Evolutionary conservation across 2,329 filamentous ascomycete genomes (phyloP).

Genomic region (Cytospora piceicola): DNA sequence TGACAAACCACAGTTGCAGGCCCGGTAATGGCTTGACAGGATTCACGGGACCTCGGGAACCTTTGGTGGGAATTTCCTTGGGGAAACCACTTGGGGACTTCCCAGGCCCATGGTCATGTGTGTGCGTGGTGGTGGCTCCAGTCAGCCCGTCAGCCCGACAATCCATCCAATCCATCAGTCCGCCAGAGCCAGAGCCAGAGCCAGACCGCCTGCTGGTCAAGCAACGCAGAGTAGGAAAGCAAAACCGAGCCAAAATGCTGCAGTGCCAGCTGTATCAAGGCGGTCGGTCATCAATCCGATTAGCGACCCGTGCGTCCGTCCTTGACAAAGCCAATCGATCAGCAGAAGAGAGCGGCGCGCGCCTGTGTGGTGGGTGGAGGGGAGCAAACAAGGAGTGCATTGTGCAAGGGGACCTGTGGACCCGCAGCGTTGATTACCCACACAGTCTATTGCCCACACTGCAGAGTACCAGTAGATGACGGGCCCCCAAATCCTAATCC

Average conservation of each 20-base stretch:
- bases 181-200: not conserved
- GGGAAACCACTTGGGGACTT: not conserved
- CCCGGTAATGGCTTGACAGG: not conserved
- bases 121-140: not conserved
- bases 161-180: not conserved
- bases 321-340: conserved; percentile 5
- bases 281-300: conserved; percentile 17
- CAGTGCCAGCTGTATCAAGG: conserved; percentile 1
- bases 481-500: conserved; percentile 27
- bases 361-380: not conserved
- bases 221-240: not conserved
- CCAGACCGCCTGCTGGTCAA: conserved; percentile 2
- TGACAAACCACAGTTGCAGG: not conserved
- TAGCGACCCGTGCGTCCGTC: conserved; percentile 14
- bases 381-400: conserved; percentile 3
- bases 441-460: conserved; percentile 21
- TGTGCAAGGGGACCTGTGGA: not conserved
- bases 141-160: not conserved
- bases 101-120: not conserved
- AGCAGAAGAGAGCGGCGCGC: conserved; percentile 6
- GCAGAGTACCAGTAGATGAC: too few species aligned
- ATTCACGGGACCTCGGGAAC: not conserved
- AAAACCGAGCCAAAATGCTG: not conserved
- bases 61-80: not conserved
- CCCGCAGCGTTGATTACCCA: conserved; percentile 11